A percentile compares a stretch with the other conserved stretches of the same genome.
These are phyloP conservation scores for Jasminum sambac DNA, from an alignment of 257 asterid species.

Conservation along the genomic window DNA sequence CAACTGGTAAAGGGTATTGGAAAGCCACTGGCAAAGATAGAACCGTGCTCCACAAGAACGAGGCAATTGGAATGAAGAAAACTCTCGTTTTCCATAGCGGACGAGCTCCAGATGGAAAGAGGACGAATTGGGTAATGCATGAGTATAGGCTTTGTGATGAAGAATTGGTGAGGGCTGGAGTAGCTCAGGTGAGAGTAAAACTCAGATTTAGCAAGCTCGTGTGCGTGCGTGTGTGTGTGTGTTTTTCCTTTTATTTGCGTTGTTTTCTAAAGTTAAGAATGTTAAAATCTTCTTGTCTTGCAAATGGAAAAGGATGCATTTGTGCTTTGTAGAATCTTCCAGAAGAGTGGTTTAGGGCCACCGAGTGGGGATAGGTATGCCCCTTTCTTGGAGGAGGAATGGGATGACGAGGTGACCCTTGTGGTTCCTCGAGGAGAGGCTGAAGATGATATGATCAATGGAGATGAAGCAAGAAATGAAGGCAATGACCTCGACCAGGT, in stretches of 20 bases:
- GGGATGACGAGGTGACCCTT: constrained; percentile 67
- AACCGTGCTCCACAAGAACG: constrained; percentile 62
- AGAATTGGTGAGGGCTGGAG: constrained; percentile 72
- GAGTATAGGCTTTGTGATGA: constrained; percentile 84
- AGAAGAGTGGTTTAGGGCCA: constrained; percentile 95
- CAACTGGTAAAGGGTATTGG: constrained; percentile 95
- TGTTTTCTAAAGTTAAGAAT: constrained; percentile 19
- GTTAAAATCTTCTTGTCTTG: constrained; percentile 39
- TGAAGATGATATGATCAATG: constrained; percentile 71
- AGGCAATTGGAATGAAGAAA: constrained; percentile 85
- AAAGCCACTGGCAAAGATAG: constrained; percentile 96
- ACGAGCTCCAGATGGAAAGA: constrained; percentile 95
- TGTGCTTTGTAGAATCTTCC: constrained; percentile 94
- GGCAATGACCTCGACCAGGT: constrained; percentile 68
- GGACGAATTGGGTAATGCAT: constrained; percentile 98
- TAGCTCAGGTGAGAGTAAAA: constrained; percentile 56
- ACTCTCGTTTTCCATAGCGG: constrained; percentile 89
- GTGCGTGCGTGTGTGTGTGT: too few species aligned
- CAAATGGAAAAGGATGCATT: constrained; percentile 75
- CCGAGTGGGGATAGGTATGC: constrained; percentile 94
- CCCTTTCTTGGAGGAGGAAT: constrained; percentile 93
- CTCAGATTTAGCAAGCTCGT: background rate
- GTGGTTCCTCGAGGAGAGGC: constrained; percentile 69
- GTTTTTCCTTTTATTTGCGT: background rate
- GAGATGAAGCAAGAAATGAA: constrained; percentile 60